Evolutionary conservation across 2,329 filamentous ascomycete genomes (phyloP).

Genomic region (Fusarium anguioides): DNA sequence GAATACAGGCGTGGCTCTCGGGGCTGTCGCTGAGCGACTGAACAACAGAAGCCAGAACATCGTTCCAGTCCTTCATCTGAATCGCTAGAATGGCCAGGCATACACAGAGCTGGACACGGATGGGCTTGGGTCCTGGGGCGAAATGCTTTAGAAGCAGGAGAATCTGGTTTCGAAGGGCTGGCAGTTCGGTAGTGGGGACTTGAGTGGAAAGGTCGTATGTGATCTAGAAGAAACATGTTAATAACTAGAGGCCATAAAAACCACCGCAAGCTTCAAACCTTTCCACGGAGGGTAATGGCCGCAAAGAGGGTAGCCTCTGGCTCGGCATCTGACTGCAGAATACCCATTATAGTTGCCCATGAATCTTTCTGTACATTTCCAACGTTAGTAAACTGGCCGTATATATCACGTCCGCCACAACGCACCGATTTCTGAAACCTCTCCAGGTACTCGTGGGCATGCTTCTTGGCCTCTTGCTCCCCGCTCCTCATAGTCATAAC

Average conservation of each 20-base stretch:
- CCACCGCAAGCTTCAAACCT: slow-evolving; percentile 66
- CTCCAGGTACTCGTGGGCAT: slow-evolving; percentile 91
- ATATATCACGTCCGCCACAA: neutral
- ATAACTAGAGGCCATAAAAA: neutral
- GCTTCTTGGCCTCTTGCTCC: slow-evolving; percentile 84
- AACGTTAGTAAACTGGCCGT: slow-evolving; percentile 18
- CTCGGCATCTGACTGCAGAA: slow-evolving; percentile 84
- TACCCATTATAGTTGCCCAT: slow-evolving; percentile 87
- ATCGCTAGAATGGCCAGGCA: slow-evolving; percentile 95
- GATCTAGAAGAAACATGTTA: slow-evolving; percentile 70
- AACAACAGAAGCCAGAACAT: slow-evolving; percentile 86
- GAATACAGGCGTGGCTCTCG: slow-evolving; percentile 83
- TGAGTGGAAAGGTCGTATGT: slow-evolving; percentile 92
- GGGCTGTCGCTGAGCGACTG: slow-evolving; percentile 79
- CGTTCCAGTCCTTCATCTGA: slow-evolving; percentile 95
- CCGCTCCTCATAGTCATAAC: slow-evolving; percentile 92
- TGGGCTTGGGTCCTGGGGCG: slow-evolving; percentile 83
- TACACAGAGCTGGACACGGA: slow-evolving; percentile 92
- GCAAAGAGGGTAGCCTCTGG: slow-evolving; percentile 93
- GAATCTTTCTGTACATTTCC: slow-evolving; percentile 76
- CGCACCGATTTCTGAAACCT: slow-evolving; percentile 96
- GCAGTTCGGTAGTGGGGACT: slow-evolving; percentile 79
- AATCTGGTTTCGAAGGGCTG: slow-evolving; percentile 84
- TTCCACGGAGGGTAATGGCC: slow-evolving; percentile 96
- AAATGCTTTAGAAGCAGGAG: slow-evolving; percentile 84